Evolutionary conservation across 1,284 basidiomycete genomes (phyloP).

Genomic region (Sanghuangporus weigelae): DNA sequence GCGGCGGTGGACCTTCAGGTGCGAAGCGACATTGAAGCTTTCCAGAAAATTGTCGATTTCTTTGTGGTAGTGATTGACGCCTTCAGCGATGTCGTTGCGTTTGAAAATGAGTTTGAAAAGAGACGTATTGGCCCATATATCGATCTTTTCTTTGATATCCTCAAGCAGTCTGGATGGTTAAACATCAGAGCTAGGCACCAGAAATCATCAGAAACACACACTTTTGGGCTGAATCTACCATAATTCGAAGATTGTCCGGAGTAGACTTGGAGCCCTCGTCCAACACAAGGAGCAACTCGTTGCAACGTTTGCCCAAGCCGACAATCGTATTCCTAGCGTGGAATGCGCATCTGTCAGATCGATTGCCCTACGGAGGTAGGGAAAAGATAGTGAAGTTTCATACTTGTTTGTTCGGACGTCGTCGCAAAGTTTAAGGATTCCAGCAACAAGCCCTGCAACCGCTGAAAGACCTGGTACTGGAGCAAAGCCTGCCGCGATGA

Average conservation of each 20-base stretch:
- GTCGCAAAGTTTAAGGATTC: conserved; percentile 39
- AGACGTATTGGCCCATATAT: conserved; percentile 32
- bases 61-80: conserved; percentile 37
- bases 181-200: background rate
- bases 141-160: conserved; percentile 33
- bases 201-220: conserved; percentile 18
- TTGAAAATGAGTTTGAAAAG: conserved; percentile 27
- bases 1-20: conserved; percentile 41
- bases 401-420: conserved; percentile 45
- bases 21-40: conserved; percentile 41
- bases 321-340: conserved; percentile 29
- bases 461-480: conserved; percentile 45
- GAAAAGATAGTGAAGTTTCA: background rate
- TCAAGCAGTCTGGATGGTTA: conserved; percentile 31
- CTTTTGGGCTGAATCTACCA: conserved; percentile 26
- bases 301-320: conserved; percentile 41
- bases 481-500: conserved; percentile 40
- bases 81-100: conserved; percentile 36
- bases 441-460: conserved; percentile 35
- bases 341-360: conserved; percentile 15
- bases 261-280: conserved; percentile 27
- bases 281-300: conserved; percentile 31
- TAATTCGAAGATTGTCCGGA: conserved; percentile 16
- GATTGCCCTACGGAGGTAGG: conserved; percentile 3
- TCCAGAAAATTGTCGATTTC: conserved; percentile 37